phyloP scores from a whole-genome alignment of 148 eudicot genomes.

The Chenopodium album region DNA sequence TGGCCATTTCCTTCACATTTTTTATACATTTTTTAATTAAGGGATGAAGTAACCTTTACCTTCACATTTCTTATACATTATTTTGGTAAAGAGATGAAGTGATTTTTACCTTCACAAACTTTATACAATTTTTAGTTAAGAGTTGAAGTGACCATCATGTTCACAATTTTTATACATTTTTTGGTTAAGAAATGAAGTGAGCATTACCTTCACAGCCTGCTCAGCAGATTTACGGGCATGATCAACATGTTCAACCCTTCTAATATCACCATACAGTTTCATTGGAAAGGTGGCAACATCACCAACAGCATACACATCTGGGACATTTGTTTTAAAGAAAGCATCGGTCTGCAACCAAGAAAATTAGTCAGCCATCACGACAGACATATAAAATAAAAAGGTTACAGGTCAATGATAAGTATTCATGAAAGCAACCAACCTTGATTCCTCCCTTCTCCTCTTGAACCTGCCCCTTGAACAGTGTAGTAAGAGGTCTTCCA shows the following conservation, averaged over 20 bases:
- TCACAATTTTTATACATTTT: slow-evolving; percentile 32
- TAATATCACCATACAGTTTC: slow-evolving; percentile 75
- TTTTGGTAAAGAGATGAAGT: no score
- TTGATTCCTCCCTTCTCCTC: slow-evolving; percentile 99
- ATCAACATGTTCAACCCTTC: slow-evolving; percentile 98
- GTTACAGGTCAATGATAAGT: neutral
- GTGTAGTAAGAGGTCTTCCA: slow-evolving; percentile 70
- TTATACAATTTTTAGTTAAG: neutral
- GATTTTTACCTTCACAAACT: no score
- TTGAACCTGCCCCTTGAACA: slow-evolving; percentile 91
- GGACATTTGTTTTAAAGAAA: slow-evolving; percentile 76
- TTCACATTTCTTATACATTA: no score
- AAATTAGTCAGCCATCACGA: slow-evolving; percentile 8
- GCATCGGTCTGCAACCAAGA: slow-evolving; percentile 76
- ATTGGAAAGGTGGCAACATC: slow-evolving; percentile 96
- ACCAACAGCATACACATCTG: slow-evolving; percentile 93
- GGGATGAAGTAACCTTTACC: no score
- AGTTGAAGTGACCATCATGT: slow-evolving; percentile 41
- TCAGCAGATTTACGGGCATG: slow-evolving; percentile 98
- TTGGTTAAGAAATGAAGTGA: neutral
- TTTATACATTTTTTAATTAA: no score
- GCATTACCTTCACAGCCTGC: slow-evolving; percentile 90
- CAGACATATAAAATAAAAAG: neutral
- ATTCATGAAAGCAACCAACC: slow-evolving; percentile 39
- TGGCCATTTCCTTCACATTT: no score